Base-by-base conservation (phyloP, 768 basidiomycete species). In the Asterophora parasitica region DNA sequence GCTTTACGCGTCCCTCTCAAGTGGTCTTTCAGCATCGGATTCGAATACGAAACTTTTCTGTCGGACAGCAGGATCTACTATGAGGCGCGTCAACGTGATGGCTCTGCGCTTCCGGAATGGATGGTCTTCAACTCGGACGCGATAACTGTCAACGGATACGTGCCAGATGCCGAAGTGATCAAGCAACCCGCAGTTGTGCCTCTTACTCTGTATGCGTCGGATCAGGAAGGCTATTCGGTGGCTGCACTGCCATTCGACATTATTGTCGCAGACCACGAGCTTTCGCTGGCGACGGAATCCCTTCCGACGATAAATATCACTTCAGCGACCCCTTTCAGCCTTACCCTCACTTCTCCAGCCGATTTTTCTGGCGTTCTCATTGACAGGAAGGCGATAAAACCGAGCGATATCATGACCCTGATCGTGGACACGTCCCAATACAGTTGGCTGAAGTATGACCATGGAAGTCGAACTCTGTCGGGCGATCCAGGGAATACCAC, bases 21-120 rank as follows among this genome's bases (percentile, higher is more conserved):
- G 37, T 95, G 92, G 92, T 89, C 88, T 0, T 97, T 95, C 68
- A 91, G 89, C 58, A 77, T 97, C 49, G 94, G 93, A 11, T 80
- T 96, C 56, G 67, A 82, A 42, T 71, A 77, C 50, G 69, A 76
- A 30, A 92, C 88, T 2, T 85, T 82, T 63, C 49, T 60, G 2
- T 68, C 76, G 26, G 48, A 64, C 12, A 66, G 75, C 28, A 67
- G 66, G 20, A 56, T 88, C 32, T 85, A 61, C 60, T 92, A 93
- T 59, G 71, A 74, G 8, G 82, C 83, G 20, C 72, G 77, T 28
- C 77, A 78, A 58, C 68, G 72, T 1, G 79, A 90, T 54, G 84
- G 88, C n/a, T 78, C 81, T 1, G 70, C 73, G 4, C 70, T 92
- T 23, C 93, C 92, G 0, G 53, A 65, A 7, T 96, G 91, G 87